Conservation (phyloP, 768 basidiomycete species). For the Lentinula sp. region DNA sequence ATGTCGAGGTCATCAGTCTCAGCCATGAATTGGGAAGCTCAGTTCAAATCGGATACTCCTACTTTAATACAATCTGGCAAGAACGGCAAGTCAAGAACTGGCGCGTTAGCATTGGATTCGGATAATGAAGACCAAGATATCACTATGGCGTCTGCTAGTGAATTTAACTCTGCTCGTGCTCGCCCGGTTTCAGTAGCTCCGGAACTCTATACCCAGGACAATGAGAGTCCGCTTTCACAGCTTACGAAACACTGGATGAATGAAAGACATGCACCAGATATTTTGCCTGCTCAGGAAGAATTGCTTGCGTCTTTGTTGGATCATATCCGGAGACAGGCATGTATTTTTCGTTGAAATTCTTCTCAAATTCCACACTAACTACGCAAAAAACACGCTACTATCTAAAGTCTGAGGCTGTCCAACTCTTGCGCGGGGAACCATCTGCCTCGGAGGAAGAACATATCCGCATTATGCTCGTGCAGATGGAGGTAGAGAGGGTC, state of each 20-base stretch:
- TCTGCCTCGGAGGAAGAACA: conserved; percentile 90
- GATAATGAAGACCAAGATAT: conserved; percentile 3
- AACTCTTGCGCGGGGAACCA: conserved; percentile 70
- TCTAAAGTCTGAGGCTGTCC: conserved; percentile 70
- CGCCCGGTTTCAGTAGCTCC: not conserved
- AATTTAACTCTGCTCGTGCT: not conserved
- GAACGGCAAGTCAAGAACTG: not conserved
- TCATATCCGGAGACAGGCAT: conserved; percentile 78
- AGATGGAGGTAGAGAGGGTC: conserved; percentile 91
- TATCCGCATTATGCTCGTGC: conserved; percentile 86
- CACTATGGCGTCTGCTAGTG: not conserved
- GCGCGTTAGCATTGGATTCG: conserved; percentile 1
- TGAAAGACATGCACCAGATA: conserved; percentile 77
- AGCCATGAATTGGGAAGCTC: conserved; percentile 4
- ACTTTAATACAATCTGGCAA: not conserved
- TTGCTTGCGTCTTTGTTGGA: conserved; percentile 63
- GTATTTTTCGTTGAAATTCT: conserved; percentile 15
- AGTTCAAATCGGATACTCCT: not conserved
- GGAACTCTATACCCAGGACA: not conserved
- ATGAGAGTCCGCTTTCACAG: conserved; percentile 58
- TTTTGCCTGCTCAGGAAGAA: conserved; percentile 67
- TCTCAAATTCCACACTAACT: not conserved
- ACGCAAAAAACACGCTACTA: not conserved
- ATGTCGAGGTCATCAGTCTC: not conserved
- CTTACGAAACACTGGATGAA: conserved; percentile 83